Base-by-base conservation (phyloP, 163 green algal genomes). In the Picocystis sp. region DNA sequence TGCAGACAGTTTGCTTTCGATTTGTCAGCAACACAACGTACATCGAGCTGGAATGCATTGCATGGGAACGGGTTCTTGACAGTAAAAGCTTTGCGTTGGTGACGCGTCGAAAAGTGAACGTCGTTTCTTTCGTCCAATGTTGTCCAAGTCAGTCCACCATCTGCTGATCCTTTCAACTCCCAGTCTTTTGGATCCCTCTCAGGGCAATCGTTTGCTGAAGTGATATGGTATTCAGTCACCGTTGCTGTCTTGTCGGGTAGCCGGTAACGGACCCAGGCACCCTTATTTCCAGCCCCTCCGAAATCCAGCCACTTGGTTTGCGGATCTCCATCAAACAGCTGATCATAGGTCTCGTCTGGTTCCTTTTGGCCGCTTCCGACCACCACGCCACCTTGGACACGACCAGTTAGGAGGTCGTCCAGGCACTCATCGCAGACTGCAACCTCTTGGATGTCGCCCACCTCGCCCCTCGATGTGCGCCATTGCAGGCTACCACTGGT, bases 271-370 rank as follows among this genome's bases (percentile, higher is more conserved):
- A 78, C 49, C 67, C 67, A 78, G n/a, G 2, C 47, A 22, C 72
- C 70, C 11, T 57, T 42, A 10, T 22, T 23, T 33, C 47, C 29
- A 2, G 55, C 71, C 11, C 63, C 66, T 14, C 67, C 67, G 55
- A 79, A 79, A 24, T 74, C 71, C 38, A 79, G 57, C 71, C 71
- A 79, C 38, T 79, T 79, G 24, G 53, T 74, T 22, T 41, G 21
- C 0, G 41, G 12, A 22, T 45, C 19, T 5, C 71, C 64, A 48
- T 79, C 68, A 24, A 66, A 63, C 2, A 56, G 61, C 55, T 42
- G 53, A 14, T 50, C 45, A 13, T 61, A 53, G 0, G 25, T 45
- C 54, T 77, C 66, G 3, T 24, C 12, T 0, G 62, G 58, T 11
- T 33, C 21, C 43, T 75, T 70, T 45, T 78, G 56, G 1, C 64